These are phyloP conservation scores for Morella rubra DNA, from an alignment of 306 rosid genomes.

Conservation along the genomic window DNA sequence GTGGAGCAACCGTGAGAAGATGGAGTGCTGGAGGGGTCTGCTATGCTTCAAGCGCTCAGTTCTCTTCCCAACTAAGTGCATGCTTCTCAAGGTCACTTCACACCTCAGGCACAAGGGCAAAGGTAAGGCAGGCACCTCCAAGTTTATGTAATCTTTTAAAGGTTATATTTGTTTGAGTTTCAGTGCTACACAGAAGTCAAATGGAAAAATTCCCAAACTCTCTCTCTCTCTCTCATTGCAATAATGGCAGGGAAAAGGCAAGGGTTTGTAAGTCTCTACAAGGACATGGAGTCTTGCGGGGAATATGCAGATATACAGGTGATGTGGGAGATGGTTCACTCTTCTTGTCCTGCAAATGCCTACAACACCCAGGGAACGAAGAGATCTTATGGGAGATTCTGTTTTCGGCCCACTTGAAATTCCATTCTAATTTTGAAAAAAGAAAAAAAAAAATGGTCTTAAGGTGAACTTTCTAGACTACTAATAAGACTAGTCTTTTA, in stretches of 20 bases:
- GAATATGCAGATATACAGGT: constrained; percentile 80
- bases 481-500: background rate
- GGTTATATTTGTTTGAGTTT: too few species aligned
- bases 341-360: constrained; percentile 45
- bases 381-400: constrained; percentile 36
- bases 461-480: constrained; percentile 8
- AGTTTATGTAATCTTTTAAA: background rate
- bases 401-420: constrained; percentile 46
- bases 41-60: constrained; percentile 50
- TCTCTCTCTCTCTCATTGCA: constrained; percentile 12
- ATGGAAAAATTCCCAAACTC: background rate
- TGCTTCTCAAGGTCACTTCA: constrained; percentile 46
- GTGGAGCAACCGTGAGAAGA: constrained; percentile 28
- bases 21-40: constrained; percentile 54
- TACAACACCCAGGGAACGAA: constrained; percentile 24
- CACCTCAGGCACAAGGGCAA: constrained; percentile 37
- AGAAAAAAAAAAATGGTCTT: background rate
- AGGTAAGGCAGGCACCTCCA: constrained; percentile 49
- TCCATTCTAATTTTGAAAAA: background rate
- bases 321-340: constrained; percentile 91
- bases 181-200: too few species aligned
- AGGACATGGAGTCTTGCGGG: constrained; percentile 75
- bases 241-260: constrained; percentile 46
- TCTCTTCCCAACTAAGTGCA: constrained; percentile 47
- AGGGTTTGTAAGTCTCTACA: constrained; percentile 58